A percentile compares a stretch with the other conserved stretches of the same genome.
Conservation (phyloP, 169 alveolate genomes). For the Plasmodium adleri region DNA sequence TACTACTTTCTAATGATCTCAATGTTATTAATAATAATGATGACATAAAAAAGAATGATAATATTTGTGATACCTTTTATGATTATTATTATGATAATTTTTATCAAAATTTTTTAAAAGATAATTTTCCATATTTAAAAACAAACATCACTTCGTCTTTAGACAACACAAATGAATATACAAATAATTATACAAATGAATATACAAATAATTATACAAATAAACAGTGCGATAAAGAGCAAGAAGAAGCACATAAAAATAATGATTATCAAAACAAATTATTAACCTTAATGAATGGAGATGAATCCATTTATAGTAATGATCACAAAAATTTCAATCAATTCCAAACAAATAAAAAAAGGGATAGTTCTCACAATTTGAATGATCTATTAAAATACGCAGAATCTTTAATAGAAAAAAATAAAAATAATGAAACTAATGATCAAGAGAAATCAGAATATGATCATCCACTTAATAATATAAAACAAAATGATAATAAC, state of each 20-base stretch:
- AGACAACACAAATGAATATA: too few species aligned
- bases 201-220: too few species aligned
- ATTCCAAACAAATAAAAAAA: neutral
- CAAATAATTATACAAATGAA: too few species aligned
- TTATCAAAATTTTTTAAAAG: too few species aligned
- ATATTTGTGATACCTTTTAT: neutral
- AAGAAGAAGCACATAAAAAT: neutral
- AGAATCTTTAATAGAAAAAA: constrained; percentile 32
- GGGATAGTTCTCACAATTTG: constrained; percentile 4
- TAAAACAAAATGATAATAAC: neutral
- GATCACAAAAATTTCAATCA: neutral
- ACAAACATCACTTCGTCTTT: too few species aligned
- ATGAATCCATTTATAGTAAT: neutral
- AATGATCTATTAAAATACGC: constrained; percentile 66
- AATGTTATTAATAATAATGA: neutral
- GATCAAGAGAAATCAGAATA: neutral
- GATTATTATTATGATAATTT: neutral
- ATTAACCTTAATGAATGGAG: neutral
- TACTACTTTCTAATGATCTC: neutral
- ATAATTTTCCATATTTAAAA: too few species aligned
- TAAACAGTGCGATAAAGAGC: neutral
- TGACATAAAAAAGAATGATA: neutral
- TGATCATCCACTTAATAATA: neutral
- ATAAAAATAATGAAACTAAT: constrained; percentile 12
- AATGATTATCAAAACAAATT: neutral